Evolutionary conservation across 768 basidiomycete species (phyloP).

Genomic region (Suillus discolor): DNA sequence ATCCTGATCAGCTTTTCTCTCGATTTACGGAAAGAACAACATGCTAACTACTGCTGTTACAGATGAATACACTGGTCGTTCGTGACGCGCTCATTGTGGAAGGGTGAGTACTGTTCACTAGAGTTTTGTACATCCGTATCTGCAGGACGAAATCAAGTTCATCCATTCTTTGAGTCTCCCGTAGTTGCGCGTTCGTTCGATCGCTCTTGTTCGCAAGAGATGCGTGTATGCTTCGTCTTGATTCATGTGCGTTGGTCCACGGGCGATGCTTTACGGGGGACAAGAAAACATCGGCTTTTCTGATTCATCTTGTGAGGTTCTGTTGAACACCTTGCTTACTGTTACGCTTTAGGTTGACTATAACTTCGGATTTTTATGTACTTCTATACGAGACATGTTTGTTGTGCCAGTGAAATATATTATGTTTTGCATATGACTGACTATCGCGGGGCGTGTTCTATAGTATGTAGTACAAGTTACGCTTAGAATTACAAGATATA

Average conservation of each 20-base stretch:
- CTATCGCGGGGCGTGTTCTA: not conserved
- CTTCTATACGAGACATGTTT: not conserved
- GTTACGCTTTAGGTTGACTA: not conserved
- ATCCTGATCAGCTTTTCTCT: slow-evolving; percentile 45
- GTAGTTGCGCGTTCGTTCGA: slow-evolving; percentile 33
- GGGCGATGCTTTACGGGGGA: slow-evolving; percentile 37
- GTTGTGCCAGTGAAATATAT: not conserved
- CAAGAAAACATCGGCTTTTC: slow-evolving; percentile 71
- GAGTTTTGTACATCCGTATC: not conserved
- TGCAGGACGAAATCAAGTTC: slow-evolving; percentile 74
- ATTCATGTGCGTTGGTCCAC: slow-evolving; percentile 39
- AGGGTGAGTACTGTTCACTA: slow-evolving; percentile 12
- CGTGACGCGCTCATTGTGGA: not conserved
- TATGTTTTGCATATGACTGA: not conserved
- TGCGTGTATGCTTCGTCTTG: slow-evolving; percentile 52
- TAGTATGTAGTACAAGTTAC: not conserved
- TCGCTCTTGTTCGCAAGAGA: slow-evolving; percentile 39
- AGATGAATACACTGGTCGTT: not conserved
- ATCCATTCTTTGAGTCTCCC: slow-evolving; percentile 81
- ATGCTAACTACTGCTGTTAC: slow-evolving; percentile 8
- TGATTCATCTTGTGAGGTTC: slow-evolving; percentile 35
- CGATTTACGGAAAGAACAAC: not conserved
- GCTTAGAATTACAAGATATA: not conserved
- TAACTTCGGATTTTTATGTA: not conserved
- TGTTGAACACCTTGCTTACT: not conserved